Base-by-base conservation (phyloP, 2,329 filamentous ascomycete species). In the Chaetomiaceae sp. region DNA sequence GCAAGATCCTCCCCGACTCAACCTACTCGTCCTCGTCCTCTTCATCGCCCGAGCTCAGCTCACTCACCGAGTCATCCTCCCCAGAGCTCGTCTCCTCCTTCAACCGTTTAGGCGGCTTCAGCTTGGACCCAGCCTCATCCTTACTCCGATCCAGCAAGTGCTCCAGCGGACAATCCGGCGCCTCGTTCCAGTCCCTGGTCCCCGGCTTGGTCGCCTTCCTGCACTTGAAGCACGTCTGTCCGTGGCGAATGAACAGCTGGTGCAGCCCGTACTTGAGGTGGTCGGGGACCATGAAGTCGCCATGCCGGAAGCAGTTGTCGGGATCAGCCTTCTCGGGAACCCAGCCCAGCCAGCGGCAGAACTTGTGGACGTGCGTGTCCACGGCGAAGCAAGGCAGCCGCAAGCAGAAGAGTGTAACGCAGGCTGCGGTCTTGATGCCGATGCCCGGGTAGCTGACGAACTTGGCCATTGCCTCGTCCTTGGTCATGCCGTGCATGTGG, bases 101-200 rank as follows among this genome's bases (percentile, higher is more conserved):
- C 17, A n/a, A 27, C 39, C 29, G 22, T 9, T 53, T 52, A 45
- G 55, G 60, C 7, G 53, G 46, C 54, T 63, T 61, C 6, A 40
- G 33, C 58, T 43, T 52, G 11, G 59, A 23, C 15, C 29, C 44
- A 12, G 55, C 53, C 31, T 66, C 68, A 31, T 57, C 52, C 53
- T 66, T 68, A 40, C 61, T 67, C 11, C 71, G 68, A 38, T 68
- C 61, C 15, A 76, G 61, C 6, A 76, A 65, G n/a, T 69, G 63
- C 55, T 76, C 74, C 1, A 76, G 62, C 2, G 71, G 72, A 47
- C 74, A 75, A 6, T 66, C 61, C 0, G 59, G 53, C 1, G 65
- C 79, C 15, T 82, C 71, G 3, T 82, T 74, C 84, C 87, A 89
- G 0, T 78, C 79, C 23, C 77, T 76, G 46, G 79, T 85, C 1